Evolutionary conservation across 108 stramenopile species (phyloP).

Genomic region (Fistulifera solaris): DNA sequence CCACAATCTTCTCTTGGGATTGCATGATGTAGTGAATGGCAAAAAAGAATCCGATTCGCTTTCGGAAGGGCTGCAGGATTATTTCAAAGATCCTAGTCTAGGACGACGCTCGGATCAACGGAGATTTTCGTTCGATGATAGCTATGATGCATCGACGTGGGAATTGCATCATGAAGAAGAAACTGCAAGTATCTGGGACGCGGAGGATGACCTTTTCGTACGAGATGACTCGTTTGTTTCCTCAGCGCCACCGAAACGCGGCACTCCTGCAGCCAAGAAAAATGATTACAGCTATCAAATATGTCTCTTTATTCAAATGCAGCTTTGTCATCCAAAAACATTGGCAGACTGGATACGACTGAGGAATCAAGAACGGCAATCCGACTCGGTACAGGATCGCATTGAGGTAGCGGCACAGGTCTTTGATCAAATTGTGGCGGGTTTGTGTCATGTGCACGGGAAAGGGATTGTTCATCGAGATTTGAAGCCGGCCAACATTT

Average conservation of each 20-base stretch:
- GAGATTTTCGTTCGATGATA: slow-evolving; percentile 11
- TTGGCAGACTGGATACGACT: slow-evolving; percentile 82
- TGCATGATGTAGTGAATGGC: neutral
- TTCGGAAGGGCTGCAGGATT: neutral
- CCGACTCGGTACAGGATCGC: slow-evolving; percentile 26
- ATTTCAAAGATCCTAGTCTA: neutral
- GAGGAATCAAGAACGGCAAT: slow-evolving; percentile 39
- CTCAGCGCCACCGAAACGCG: neutral
- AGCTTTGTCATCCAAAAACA: slow-evolving; percentile 74
- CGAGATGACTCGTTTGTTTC: slow-evolving; percentile 11
- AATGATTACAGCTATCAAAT: slow-evolving; percentile 68
- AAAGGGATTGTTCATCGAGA: slow-evolving; percentile 83
- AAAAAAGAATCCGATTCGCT: neutral
- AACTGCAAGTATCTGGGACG: slow-evolving; percentile 6
- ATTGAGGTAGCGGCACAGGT: slow-evolving; percentile 37
- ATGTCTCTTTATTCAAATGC: slow-evolving; percentile 89
- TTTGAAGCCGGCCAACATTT: slow-evolving; percentile 84
- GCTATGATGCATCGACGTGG: neutral
- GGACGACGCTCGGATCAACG: neutral
- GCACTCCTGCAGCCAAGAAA: slow-evolving; percentile 2
- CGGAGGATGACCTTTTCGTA: neutral
- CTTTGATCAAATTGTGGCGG: slow-evolving; percentile 63
- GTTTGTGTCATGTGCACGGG: slow-evolving; percentile 68
- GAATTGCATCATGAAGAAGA: slow-evolving; percentile 3
- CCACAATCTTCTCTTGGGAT: slow-evolving; percentile 1